These are phyloP conservation scores for Blastocystis sp. DNA, from an alignment of 352 stramenopile genomes.

Conservation along the genomic window DNA sequence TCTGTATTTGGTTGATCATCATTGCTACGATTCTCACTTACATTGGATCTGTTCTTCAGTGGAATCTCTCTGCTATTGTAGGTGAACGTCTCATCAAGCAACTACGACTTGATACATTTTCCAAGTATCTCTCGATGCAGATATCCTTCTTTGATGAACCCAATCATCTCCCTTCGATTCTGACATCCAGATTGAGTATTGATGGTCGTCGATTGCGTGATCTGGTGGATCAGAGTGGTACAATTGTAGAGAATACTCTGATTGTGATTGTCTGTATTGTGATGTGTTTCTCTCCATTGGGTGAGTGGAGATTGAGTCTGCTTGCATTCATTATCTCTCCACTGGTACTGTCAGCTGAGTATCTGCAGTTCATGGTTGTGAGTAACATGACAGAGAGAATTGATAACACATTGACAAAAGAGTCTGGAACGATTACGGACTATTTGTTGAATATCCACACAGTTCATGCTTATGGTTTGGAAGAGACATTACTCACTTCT, in stretches of 20 bases:
- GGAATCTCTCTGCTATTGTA: not conserved
- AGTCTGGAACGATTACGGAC: slow-evolving; percentile 16
- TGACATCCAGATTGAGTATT: slow-evolving; percentile 1
- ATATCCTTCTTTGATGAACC: slow-evolving; percentile 40
- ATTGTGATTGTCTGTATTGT: not conserved
- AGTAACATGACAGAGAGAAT: not conserved
- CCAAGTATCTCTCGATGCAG: not conserved
- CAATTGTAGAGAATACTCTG: slow-evolving; percentile 13
- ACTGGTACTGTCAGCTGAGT: not conserved
- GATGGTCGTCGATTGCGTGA: slow-evolving; percentile 37
- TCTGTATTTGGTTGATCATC: not conserved
- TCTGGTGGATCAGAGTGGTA: not conserved
- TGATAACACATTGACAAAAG: not conserved
- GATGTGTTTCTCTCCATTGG: not conserved
- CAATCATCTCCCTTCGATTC: not conserved
- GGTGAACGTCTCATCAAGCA: not conserved
- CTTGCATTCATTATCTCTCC: slow-evolving; percentile 12
- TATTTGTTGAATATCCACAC: slow-evolving; percentile 56
- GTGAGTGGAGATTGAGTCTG: not conserved
- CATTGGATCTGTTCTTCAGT: not conserved
- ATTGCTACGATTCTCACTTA: not conserved
- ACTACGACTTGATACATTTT: not conserved
- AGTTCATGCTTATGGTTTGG: not conserved
- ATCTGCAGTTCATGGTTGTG: not conserved
- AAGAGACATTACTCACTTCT: not conserved